phyloP scores from a whole-genome alignment of 208 protist genomes.

The Histomonas meleagridis region DNA sequence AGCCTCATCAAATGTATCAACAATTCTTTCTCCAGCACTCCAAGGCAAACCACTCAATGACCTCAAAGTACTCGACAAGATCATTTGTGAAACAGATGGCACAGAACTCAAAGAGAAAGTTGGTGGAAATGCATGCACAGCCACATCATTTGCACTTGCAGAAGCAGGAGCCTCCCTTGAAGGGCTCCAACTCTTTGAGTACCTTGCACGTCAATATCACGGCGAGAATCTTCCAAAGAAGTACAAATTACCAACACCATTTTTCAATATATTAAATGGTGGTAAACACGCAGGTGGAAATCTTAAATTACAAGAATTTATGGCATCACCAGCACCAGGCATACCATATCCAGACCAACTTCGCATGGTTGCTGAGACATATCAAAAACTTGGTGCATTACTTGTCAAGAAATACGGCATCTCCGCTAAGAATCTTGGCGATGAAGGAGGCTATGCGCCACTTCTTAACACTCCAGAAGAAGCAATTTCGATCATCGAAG shows the following conservation, averaged over 20 bases:
- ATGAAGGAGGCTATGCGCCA: constrained; percentile 85
- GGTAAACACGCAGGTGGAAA: neutral
- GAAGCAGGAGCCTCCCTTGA: neutral
- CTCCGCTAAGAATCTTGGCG: constrained; percentile 73
- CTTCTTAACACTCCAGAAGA: constrained; percentile 76
- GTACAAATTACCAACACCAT: neutral
- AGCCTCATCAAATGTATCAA: constrained; percentile 89
- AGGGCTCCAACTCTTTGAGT: neutral
- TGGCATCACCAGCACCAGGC: neutral
- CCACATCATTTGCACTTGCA: neutral
- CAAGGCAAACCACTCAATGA: constrained; percentile 45
- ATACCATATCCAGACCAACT: neutral
- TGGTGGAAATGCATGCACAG: constrained; percentile 16
- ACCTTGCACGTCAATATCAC: neutral
- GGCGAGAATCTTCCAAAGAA: constrained; percentile 25
- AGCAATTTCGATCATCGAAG: constrained; percentile 77
- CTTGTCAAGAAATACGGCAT: constrained; percentile 86
- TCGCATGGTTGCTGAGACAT: constrained; percentile 69
- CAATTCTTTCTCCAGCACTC: constrained; percentile 71
- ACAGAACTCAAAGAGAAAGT: constrained; percentile 3
- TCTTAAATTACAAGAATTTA: constrained; percentile 13
- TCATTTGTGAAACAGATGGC: neutral
- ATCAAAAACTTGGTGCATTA: constrained; percentile 86
- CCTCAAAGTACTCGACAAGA: constrained; percentile 13
- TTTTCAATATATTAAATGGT: neutral